Evolutionary conservation across 768 basidiomycete genomes (phyloP), one percentile per base, ranked within the genome.

Genomic region (Suillus subluteus): DNA sequence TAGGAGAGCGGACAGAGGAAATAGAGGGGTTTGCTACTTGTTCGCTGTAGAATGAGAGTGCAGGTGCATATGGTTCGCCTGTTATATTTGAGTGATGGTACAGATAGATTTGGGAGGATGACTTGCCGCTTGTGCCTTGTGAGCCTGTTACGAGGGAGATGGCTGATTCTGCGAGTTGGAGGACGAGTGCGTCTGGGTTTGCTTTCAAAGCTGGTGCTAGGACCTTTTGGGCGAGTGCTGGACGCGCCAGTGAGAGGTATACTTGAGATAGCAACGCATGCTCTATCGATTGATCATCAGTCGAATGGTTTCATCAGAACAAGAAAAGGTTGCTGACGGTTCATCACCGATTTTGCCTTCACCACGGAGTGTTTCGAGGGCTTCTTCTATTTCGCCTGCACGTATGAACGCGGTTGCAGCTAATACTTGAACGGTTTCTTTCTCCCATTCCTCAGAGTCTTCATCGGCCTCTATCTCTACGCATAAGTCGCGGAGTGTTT

Each of bases 351-450:
- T 86, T 40, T 87, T 87, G 58, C 88, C 90, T 7, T 85, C 75
- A 52, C 85, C 86, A 9, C 89, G 89, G 40, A 98, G 82, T 0
- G 93, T 96, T 78, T 97, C 96, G 32, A 98, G 80, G 2, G 95
- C 96, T 79, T 98, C 96, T 77, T 98, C 96, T 13, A 92, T 79
- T 79, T 98, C 96, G 2, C 90, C 91, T 18, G 92, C 92, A 41
- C 87, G 81, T 18, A 89, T 85, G 76, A 97, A 97, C 1, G 94
- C 93, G 15, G 91, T 94, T n/a, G 90, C 95, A 38, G 94, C 93
- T 23, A 94, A 79, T 37, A 94, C 92, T 63, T 88, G 83, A 7
- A 96, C 94, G 54, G 88, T 75, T 23, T 87, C 86, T 74, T 88
- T 93, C 69, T 93, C 94, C 66, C 81, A 83, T 26, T 88, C 85